Conservation (phyloP, 106 monocot genomes). For the Narthecium ossifragum region DNA sequence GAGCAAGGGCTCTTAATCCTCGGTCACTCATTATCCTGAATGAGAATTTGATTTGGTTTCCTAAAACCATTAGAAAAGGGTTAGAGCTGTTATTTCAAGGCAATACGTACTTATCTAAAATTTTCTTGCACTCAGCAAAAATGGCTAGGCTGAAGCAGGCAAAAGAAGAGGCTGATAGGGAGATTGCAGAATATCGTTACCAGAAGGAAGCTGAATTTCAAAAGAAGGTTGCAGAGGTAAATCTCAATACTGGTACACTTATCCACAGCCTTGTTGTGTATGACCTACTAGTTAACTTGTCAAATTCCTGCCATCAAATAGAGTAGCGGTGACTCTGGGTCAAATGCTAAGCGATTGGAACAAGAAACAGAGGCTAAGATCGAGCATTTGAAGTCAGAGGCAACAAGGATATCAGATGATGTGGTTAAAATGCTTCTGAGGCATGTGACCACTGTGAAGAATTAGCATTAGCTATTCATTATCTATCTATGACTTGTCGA, state of each 20-base stretch:
- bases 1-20: too few species aligned
- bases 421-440: conserved; percentile 74
- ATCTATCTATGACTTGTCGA: too few species aligned
- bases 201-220: conserved; percentile 73
- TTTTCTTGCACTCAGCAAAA: too few species aligned
- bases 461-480: too few species aligned
- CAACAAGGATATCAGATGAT: conserved; percentile 49
- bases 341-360: conserved; percentile 79
- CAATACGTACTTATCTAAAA: too few species aligned
- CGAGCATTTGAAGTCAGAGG: conserved; percentile 32
- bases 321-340: conserved; percentile 85
- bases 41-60: too few species aligned
- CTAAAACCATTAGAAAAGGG: too few species aligned
- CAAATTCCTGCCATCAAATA: conserved; percentile 26
- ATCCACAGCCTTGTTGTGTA: too few species aligned
- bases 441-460: conserved; percentile 41
- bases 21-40: too few species aligned
- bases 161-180: conserved; percentile 89
- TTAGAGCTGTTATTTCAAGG: too few species aligned
- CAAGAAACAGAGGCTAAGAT: conserved; percentile 61
- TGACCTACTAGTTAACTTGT: too few species aligned
- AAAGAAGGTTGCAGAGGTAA: conserved; percentile 60
- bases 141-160: conserved; percentile 75
- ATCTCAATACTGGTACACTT: background rate
- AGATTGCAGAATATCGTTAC: conserved; percentile 64